phyloP scores from a whole-genome alignment of 2,329 filamentous ascomycete species.

The Pseudocercospora fijiensis region DNA sequence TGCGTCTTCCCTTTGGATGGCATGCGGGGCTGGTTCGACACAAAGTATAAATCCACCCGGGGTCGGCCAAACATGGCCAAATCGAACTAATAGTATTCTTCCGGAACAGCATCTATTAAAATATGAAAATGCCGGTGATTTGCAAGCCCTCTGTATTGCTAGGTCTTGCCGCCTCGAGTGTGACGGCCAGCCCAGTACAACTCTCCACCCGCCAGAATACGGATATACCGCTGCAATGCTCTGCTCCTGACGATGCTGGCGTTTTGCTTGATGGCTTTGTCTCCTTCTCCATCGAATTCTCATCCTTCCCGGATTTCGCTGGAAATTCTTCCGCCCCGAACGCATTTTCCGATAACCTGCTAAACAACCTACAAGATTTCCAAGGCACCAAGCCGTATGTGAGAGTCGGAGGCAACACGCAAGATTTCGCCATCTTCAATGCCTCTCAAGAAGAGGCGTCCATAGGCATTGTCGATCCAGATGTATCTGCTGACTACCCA shows the following conservation, averaged over 20 bases:
- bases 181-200: neutral
- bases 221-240: neutral
- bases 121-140: neutral
- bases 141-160: neutral
- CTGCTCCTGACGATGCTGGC: conserved; percentile 50
- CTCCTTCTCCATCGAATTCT: conserved; percentile 55
- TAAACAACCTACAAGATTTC: conserved; percentile 57
- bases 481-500: conserved; percentile 58
- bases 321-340: conserved; percentile 58
- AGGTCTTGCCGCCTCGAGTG: neutral
- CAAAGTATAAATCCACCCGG: neutral
- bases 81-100: neutral
- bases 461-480: conserved; percentile 54
- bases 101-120: neutral
- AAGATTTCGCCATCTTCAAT: conserved; percentile 64
- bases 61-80: neutral
- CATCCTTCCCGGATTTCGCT: conserved; percentile 55
- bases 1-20: conserved; percentile 2
- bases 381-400: conserved; percentile 60
- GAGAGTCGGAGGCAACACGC: conserved; percentile 66
- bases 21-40: conserved; percentile 11
- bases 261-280: conserved; percentile 48
- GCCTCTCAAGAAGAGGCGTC: conserved; percentile 51
- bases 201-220: neutral
- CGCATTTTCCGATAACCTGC: conserved; percentile 59